Evolutionary conservation across 2,329 filamentous ascomycete species (phyloP).

Genomic region (Penicillium occitanis): DNA sequence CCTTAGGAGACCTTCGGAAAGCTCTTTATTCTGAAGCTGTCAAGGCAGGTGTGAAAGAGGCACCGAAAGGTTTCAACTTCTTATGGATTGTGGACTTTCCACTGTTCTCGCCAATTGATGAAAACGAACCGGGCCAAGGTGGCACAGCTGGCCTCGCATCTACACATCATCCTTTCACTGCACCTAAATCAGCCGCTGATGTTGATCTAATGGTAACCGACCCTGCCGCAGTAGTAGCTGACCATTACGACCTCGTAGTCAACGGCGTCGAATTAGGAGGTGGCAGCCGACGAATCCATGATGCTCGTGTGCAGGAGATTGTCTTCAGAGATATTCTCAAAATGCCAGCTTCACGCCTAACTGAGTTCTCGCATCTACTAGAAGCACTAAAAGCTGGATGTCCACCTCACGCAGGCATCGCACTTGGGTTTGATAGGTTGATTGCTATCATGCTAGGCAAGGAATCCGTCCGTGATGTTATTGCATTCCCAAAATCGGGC

Average conservation of each 20-base stretch:
- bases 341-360: conserved; percentile 70
- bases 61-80: conserved; percentile 61
- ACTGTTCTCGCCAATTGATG: conserved; percentile 74
- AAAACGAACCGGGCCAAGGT: conserved; percentile 73
- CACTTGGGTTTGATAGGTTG: conserved; percentile 86
- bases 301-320: conserved; percentile 76
- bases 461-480: conserved; percentile 83
- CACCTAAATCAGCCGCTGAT: conserved; percentile 70
- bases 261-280: conserved; percentile 95
- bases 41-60: conserved; percentile 57
- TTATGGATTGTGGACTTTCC: conserved; percentile 90
- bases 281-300: conserved; percentile 88
- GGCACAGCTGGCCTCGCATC: conserved; percentile 76
- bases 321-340: conserved; percentile 80
- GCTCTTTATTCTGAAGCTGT: conserved; percentile 69
- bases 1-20: conserved; percentile 69
- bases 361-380: conserved; percentile 81
- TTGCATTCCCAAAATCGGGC: conserved; percentile 93
- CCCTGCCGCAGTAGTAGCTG: conserved; percentile 71
- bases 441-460: conserved; percentile 75
- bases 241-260: conserved; percentile 93
- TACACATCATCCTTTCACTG: conserved; percentile 95
- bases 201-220: conserved; percentile 71
- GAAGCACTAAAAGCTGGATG: conserved; percentile 80
- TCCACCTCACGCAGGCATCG: conserved; percentile 91